Evolutionary conservation across 108 stramenopile genomes (phyloP), one percentile per base, ranked within the genome.

Genomic region (Aurantiochytrium sp.): DNA sequence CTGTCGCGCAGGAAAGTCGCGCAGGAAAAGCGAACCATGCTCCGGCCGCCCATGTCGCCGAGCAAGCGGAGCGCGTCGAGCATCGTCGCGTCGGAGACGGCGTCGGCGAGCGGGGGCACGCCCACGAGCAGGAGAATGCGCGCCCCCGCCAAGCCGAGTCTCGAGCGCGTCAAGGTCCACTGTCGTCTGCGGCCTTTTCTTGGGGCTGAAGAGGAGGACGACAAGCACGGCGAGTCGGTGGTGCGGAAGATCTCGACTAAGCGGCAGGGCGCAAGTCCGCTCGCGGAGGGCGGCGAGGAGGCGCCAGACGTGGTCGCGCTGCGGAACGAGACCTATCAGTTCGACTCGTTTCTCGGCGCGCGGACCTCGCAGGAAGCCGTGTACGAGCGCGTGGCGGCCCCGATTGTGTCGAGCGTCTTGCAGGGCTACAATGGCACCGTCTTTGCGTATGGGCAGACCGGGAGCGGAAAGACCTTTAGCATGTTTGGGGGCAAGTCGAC

Each of bases 361-460:
- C 27, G 55, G 5, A 32, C 54, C 22, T 21, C n/a, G 31, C 50
- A 86, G 10, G 54, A 21, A 6, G 15, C 30, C 37, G 86, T 86
- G 54, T 86, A 86, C 55, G 54, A 86, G 37, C 34, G 37, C 5
- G 54, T 86, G 15, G 86, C 86, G 12, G 37, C 34, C 37, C 86
- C 86, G 10, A 55, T 86, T 39, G 86, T 86, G 34, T 52, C 48
- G 24, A 55, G 86, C 54, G 89, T 48, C 22, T 32, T 90, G 30
- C 54, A 50, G 1, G 89, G 89, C 0, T 90, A 88, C 55, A 90
- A 90, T 8, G 89, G 89, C 54, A 69, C 65, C 22, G 54, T 90
- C 27, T 88, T 90, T 4, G 87, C 87, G n/a, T 90, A 90, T 41
- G 89, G 89, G 34, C 89, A 90, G 52, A 88, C 88, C 4, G 87